phyloP scores from a whole-genome alignment of 1,139 yeast species.

The Lodderomyces oxycetoniae region DNA sequence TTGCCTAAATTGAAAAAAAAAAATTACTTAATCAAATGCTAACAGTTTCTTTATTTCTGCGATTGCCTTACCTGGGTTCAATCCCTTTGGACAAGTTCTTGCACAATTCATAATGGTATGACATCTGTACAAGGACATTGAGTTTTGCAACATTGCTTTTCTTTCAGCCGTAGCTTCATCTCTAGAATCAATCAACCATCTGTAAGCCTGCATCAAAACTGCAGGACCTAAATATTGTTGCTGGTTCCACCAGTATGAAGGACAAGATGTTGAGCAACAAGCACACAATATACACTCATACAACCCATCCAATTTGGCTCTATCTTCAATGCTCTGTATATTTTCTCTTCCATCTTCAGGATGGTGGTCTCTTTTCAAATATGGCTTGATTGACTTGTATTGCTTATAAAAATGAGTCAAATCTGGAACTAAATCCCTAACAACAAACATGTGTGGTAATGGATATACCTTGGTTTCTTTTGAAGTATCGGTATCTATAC shows the following conservation, averaged over 20 bases:
- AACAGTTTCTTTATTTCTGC: constrained; percentile 94
- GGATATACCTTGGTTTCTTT: constrained; percentile 90
- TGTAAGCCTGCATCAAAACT: constrained; percentile 96
- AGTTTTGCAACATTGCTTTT: constrained; percentile 88
- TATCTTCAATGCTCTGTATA: constrained; percentile 85
- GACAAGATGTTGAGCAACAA: constrained; percentile 98
- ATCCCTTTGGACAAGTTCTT: constrained; percentile 97
- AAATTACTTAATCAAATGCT: constrained; percentile 57
- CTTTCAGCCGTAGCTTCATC: constrained; percentile 83
- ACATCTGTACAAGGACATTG: constrained; percentile 97
- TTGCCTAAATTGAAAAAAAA: background rate
- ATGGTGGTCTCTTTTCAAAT: constrained; percentile 73
- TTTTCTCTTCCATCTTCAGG: constrained; percentile 94
- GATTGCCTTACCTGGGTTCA: constrained; percentile 97
- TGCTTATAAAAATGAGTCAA: constrained; percentile 97
- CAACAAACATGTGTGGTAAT: constrained; percentile 96
- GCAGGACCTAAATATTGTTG: constrained; percentile 99
- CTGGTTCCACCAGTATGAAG: constrained; percentile 99
- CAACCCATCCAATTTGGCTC: constrained; percentile 94
- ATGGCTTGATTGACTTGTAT: constrained; percentile 97
- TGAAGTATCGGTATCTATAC: constrained; percentile 73
- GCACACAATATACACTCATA: constrained; percentile 98
- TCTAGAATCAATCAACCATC: constrained; percentile 98
- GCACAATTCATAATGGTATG: constrained; percentile 99
- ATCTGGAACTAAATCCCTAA: constrained; percentile 96